Evolutionary conservation across 352 stramenopile species (phyloP).

Genomic region (Phytopythium boreale): DNA sequence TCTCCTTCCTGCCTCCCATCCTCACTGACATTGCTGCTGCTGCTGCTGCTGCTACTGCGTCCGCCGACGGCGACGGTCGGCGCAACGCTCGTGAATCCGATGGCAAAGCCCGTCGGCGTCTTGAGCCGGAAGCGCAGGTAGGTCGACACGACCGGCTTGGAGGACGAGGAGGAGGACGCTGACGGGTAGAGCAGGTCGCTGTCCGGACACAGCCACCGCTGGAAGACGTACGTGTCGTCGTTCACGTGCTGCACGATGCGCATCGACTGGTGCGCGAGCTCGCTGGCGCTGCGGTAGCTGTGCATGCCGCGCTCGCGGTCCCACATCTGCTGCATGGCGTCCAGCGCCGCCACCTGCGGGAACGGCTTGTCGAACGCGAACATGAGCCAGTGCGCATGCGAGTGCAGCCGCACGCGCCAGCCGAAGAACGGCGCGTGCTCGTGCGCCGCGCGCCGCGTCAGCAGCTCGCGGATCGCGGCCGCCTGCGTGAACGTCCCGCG

Average conservation of each 20-base stretch:
- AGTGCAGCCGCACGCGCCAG: constrained; percentile 33
- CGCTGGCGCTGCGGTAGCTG: constrained; percentile 27
- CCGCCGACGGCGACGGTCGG: constrained; percentile 18
- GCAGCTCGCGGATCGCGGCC: constrained; percentile 21
- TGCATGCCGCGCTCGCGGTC: constrained; percentile 30
- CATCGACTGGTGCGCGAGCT: constrained; percentile 28
- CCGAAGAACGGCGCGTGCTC: constrained; percentile 41
- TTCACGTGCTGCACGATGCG: constrained; percentile 40
- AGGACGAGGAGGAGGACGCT: constrained; percentile 2
- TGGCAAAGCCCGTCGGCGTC: constrained; percentile 22
- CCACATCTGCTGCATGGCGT: constrained; percentile 45
- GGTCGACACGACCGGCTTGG: constrained; percentile 19
- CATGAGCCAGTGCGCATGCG: constrained; percentile 29
- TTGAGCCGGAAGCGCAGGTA: constrained; percentile 50
- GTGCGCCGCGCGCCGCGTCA: constrained; percentile 16
- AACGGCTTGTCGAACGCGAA: constrained; percentile 54
- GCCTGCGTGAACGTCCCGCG: constrained; percentile 21
- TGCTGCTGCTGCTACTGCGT: not conserved
- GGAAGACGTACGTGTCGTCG: constrained; percentile 49
- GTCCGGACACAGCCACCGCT: constrained; percentile 12
- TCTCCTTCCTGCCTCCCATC: constrained; percentile 2
- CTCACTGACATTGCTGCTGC: not conserved
- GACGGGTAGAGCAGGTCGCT: not conserved
- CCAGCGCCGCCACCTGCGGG: constrained; percentile 27
- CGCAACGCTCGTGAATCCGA: constrained; percentile 14